These are phyloP conservation scores for Dictyostelium purpureum DNA, from an alignment of 78 protist genomes.

Conservation along the genomic window DNA sequence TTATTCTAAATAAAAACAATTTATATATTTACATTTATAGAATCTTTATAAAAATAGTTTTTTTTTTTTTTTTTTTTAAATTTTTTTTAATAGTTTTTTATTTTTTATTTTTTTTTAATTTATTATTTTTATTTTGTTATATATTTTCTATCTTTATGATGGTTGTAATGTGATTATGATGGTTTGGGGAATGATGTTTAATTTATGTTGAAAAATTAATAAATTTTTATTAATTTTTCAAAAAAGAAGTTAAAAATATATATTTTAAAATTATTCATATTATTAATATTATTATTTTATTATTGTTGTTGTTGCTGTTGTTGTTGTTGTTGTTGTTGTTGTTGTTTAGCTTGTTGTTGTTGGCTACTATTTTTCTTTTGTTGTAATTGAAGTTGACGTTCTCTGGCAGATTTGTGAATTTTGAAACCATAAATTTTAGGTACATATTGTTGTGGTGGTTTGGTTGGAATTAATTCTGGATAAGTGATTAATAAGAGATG, in stretches of 20 bases:
- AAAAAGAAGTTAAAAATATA: neutral
- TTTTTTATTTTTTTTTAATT: neutral
- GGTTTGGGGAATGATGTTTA: neutral
- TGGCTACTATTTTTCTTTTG: slow-evolving; percentile 25
- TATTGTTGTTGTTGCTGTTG: neutral
- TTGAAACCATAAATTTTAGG: slow-evolving; percentile 95
- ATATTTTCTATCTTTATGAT: neutral
- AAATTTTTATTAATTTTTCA: too few species aligned
- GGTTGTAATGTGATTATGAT: neutral
- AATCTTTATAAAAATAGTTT: too few species aligned
- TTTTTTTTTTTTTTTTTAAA: neutral
- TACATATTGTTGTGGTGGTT: slow-evolving; percentile 59
- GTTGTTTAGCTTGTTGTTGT: neutral
- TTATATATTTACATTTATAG: too few species aligned
- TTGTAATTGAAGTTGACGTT: slow-evolving; percentile 51
- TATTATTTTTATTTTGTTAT: neutral
- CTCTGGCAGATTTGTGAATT: slow-evolving; percentile 80
- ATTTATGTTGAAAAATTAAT: neutral
- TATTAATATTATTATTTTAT: neutral
- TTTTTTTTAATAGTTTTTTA: neutral
- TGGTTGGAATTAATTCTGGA: slow-evolving; percentile 84
- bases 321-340: neutral
- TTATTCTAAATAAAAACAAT: too few species aligned
- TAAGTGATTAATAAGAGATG: slow-evolving; percentile 88
- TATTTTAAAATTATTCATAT: neutral